These are phyloP conservation scores for Cotoneaster glaucophyllus DNA, from an alignment of 306 rosid genomes.

Conservation along the genomic window DNA sequence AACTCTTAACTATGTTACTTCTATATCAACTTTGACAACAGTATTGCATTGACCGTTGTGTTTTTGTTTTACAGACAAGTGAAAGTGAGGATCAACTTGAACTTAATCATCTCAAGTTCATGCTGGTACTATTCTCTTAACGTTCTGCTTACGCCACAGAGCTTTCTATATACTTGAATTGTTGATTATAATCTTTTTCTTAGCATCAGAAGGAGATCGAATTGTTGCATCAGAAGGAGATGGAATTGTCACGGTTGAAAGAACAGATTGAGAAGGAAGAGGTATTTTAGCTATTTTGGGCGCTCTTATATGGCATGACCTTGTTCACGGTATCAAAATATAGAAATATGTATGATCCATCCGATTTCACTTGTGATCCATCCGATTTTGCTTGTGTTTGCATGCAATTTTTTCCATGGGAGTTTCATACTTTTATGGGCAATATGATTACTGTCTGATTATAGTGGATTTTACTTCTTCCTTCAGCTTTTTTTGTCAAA, in stretches of 20 bases:
- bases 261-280: constrained; percentile 77
- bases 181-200: constrained; percentile 13
- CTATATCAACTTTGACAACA: not conserved
- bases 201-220: constrained; percentile 90
- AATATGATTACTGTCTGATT: constrained; percentile 5
- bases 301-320: not conserved
- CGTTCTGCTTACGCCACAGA: not conserved
- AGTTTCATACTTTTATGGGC: not conserved
- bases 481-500: constrained; percentile 65
- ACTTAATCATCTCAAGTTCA: constrained; percentile 58
- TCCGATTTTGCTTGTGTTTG: too few relatives aligned
- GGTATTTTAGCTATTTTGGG: constrained; percentile 42
- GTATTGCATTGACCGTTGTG: not conserved
- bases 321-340: not conserved
- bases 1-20: not conserved
- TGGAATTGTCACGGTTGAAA: constrained; percentile 67
- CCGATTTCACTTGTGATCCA: too few relatives aligned
- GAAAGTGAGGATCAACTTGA: constrained; percentile 46
- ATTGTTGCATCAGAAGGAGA: constrained; percentile 77
- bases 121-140: constrained; percentile 56
- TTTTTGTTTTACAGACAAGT: constrained; percentile 42
- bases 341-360: not conserved
- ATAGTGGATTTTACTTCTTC: constrained; percentile 16
- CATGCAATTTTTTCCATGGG: not conserved
- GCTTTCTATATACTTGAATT: not conserved